Evolutionary conservation across 148 eudicot genomes (phyloP).

Genomic region (Chenopodium berlandieri): DNA sequence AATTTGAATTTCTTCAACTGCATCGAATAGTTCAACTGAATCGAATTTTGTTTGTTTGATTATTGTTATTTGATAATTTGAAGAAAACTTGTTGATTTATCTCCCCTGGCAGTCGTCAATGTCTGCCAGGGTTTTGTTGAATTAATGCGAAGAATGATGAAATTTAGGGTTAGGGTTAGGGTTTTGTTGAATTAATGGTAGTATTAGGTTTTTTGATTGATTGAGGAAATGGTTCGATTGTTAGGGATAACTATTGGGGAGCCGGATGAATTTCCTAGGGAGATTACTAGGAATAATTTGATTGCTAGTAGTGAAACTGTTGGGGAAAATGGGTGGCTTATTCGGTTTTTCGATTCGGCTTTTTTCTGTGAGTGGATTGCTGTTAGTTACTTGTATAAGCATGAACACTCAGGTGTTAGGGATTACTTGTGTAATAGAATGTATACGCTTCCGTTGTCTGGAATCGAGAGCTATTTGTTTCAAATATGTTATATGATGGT

Average conservation of each 20-base stretch:
- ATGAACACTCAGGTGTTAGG: constrained; percentile 86
- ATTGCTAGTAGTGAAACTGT: constrained; percentile 54
- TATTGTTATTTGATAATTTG: not conserved
- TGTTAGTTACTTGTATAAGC: constrained; percentile 94
- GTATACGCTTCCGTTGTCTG: constrained; percentile 88
- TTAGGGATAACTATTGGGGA: constrained; percentile 69
- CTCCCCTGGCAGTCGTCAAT: constrained; percentile 24
- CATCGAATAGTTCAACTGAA: not conserved
- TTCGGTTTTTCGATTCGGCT: constrained; percentile 91
- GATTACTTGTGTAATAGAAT: constrained; percentile 93
- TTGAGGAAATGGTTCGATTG: constrained; percentile 60
- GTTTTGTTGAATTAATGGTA: too few species aligned
- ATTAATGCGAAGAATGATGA: constrained; percentile 15
- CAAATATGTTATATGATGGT: constrained; percentile 93
- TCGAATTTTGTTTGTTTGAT: not conserved
- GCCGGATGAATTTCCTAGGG: constrained; percentile 79
- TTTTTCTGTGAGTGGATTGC: constrained; percentile 99
- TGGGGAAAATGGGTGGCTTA: constrained; percentile 95
- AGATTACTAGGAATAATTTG: constrained; percentile 70
- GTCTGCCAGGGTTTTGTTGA: constrained; percentile 24
- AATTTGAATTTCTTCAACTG: constrained; percentile 6
- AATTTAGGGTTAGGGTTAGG: constrained; percentile 26
- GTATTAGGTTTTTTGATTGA: not conserved
- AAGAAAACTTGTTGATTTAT: not conserved
- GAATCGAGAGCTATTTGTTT: constrained; percentile 91